Evolutionary conservation across 202 grass and related monocot species (phyloP).

Genomic region (Brachypodium distachyon): DNA sequence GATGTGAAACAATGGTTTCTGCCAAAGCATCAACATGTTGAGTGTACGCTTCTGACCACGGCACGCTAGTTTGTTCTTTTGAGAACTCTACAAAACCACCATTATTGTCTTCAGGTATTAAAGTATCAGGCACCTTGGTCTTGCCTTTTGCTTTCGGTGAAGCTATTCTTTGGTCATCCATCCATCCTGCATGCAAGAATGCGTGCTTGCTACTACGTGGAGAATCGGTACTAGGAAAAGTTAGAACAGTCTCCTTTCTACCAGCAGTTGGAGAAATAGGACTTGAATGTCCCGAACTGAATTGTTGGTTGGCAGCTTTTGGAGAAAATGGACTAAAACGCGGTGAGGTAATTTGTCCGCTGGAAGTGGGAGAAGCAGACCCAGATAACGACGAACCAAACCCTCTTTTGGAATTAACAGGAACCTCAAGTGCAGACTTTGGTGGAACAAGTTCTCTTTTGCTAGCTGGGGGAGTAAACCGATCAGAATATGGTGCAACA

Average conservation of each 20-base stretch:
- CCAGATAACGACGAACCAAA: neutral
- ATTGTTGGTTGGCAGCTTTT: constrained; percentile 11
- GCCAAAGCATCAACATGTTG: constrained; percentile 3
- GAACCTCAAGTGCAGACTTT: constrained; percentile 8
- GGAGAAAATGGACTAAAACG: constrained; percentile 22
- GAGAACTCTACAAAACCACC: neutral
- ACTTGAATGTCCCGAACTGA: constrained; percentile 24
- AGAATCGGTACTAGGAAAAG: constrained; percentile 18
- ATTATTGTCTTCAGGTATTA: constrained; percentile 21
- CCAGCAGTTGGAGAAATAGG: constrained; percentile 9
- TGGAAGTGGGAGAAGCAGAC: constrained; percentile 17
- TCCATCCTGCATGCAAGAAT: neutral
- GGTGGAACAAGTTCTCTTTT: constrained; percentile 21
- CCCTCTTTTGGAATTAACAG: constrained; percentile 17
- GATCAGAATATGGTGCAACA: constrained; percentile 9
- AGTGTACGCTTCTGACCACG: constrained; percentile 10
- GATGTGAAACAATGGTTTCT: constrained; percentile 10
- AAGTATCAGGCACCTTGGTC: constrained; percentile 19
- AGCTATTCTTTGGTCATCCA: constrained; percentile 21
- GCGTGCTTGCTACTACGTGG: constrained; percentile 6
- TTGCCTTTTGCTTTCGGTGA: constrained; percentile 24
- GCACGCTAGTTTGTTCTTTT: neutral
- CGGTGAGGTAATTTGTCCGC: neutral
- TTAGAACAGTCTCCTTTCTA: constrained; percentile 12
- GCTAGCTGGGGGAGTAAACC: neutral